Evolutionary conservation across 2,329 filamentous ascomycete genomes (phyloP), one percentile per base, ranked within the genome.

Genomic region (Mariannaea elegans): DNA sequence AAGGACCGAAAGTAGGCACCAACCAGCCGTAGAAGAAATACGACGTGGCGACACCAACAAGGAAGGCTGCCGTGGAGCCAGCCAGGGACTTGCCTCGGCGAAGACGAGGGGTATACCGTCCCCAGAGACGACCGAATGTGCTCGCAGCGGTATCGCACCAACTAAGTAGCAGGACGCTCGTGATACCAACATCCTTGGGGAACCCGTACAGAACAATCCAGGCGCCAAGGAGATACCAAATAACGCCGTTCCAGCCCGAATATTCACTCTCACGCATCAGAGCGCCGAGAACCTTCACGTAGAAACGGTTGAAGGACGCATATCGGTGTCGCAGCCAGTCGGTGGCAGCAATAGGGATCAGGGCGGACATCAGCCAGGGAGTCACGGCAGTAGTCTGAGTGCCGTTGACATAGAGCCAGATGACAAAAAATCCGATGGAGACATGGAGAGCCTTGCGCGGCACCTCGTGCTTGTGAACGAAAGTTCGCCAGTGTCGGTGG

Each of bases 111-210:
- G 95, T 99, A 74, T 97, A 94, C 63, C 90, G 87, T 39, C 95
- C 95, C 79, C 92, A 98, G 13, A 94, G 81, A 54, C 95, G 87
- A 52, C 95, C 95, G 72, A 99, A 94, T 0, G 95, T 99, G 73
- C 91, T 95, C 49, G 95, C 95, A 32, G 95, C 95, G 1, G 95
- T 98, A 76, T 99, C 95, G 78, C 95, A 99, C 95, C 95, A 99
- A 73, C 92, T 96, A 21, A 99, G 86, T 38, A 99, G 85, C 70
- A 99, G 82, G 41, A 98, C 90, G 62, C 91, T 89, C 82, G 98
- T 90, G 47, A 97, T 90, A 7, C 90, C 93, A 21, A 99, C 86
- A 71, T 99, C 95, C 79, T 98, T 99, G 64, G 94, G 93, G 75
- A 96, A 93, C 75, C 92, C 93, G 67, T 87, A 87, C 66, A 98